Percentiles rank a stretch among this genome's conserved stretches.
These are phyloP conservation scores for Cercospora janseana DNA, from an alignment of 2,329 filamentous ascomycete genomes.

Conservation along the genomic window DNA sequence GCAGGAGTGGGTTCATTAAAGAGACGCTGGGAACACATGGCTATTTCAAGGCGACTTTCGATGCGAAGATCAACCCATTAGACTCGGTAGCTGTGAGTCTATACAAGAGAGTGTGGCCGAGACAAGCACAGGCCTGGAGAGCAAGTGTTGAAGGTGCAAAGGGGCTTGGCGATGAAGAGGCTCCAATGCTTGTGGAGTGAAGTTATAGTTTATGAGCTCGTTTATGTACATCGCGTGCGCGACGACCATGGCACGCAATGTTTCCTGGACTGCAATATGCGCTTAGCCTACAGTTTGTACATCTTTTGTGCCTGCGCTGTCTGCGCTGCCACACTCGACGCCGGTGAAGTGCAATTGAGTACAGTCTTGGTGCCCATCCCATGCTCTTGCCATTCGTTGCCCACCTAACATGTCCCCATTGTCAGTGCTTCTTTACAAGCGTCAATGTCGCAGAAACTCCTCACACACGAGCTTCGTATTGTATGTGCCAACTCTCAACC, in stretches of 20 bases:
- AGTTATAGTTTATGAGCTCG: conserved; percentile 4
- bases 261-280: neutral
- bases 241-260: neutral
- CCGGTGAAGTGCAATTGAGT: no score
- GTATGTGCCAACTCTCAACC: no score
- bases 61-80: conserved; percentile 91
- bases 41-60: conserved; percentile 99
- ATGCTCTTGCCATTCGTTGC: no score
- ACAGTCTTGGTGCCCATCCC: no score
- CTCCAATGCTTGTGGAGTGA: conserved; percentile 23
- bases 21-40: conserved; percentile 93
- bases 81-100: conserved; percentile 84
- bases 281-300: no score
- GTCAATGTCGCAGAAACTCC: no score
- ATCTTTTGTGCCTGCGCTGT: neutral
- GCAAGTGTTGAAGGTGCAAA: conserved; percentile 1
- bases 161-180: conserved; percentile 10
- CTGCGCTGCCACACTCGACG: no score
- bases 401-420: no score
- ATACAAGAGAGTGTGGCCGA: conserved; percentile 60
- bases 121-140: conserved; percentile 40
- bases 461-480: no score
- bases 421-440: no score
- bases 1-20: conserved; percentile 87
- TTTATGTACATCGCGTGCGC: neutral